Percentiles rank a stretch among this genome's conserved stretches.
Conservation (phyloP, 73 alveolate species). For the Tetrahymena thermophila region DNA sequence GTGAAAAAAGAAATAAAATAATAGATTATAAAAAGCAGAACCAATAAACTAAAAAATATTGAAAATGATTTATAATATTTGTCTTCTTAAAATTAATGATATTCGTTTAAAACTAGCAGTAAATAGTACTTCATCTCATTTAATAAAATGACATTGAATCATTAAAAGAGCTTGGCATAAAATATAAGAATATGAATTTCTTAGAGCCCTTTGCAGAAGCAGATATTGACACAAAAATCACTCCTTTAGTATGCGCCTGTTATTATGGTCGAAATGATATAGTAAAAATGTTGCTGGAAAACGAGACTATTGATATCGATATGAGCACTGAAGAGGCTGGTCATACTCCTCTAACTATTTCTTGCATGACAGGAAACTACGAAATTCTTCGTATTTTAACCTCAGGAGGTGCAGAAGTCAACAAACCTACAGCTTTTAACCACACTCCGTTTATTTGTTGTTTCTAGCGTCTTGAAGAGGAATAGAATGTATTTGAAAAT, state of each 20-base stretch:
- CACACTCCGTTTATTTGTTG: constrained; percentile 59
- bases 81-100: background rate
- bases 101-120: background rate
- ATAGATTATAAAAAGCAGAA: background rate
- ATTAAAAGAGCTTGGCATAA: background rate
- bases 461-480: constrained; percentile 64
- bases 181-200: constrained; percentile 36
- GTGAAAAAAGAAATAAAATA: background rate
- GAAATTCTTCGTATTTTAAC: constrained; percentile 54
- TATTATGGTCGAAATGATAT: constrained; percentile 58
- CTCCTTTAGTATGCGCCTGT: constrained; percentile 67
- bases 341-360: constrained; percentile 60
- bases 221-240: constrained; percentile 62
- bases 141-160: background rate
- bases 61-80: background rate
- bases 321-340: constrained; percentile 63
- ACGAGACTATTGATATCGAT: constrained; percentile 55
- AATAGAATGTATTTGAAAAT: constrained; percentile 62
- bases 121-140: background rate
- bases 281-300: constrained; percentile 55
- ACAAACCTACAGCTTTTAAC: constrained; percentile 41
- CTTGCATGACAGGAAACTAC: constrained; percentile 69
- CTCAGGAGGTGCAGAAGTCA: constrained; percentile 72
- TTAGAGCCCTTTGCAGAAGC: constrained; percentile 51
- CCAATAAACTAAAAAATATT: background rate